phyloP scores from a whole-genome alignment of 2,329 filamentous ascomycete species.

The Colletotrichum euphorbiae region DNA sequence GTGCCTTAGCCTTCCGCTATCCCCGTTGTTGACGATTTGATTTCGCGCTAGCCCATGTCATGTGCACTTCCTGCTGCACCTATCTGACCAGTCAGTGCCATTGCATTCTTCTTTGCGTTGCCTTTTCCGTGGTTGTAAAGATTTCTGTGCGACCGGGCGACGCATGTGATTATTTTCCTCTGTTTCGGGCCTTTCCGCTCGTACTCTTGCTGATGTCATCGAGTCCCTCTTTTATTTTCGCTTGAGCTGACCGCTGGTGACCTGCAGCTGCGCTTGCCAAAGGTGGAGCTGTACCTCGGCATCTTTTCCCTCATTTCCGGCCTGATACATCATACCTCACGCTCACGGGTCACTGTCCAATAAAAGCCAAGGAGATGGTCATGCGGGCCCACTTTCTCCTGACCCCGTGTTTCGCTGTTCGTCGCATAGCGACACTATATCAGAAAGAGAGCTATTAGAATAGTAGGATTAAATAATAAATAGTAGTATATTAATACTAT shows the following conservation, averaged over 20 bases:
- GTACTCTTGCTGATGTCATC: constrained; percentile 36
- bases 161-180: constrained; percentile 33
- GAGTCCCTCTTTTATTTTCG: neutral
- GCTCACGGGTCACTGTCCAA: constrained; percentile 11
- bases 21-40: neutral
- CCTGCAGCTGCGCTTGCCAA: constrained; percentile 18
- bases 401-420: neutral
- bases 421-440: constrained; percentile 9
- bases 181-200: constrained; percentile 34
- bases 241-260: neutral
- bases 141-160: constrained; percentile 11
- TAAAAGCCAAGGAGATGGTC: constrained; percentile 22
- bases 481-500: too few species aligned
- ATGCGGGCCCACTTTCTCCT: neutral
- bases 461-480: too few species aligned
- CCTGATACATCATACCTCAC: too few species aligned
- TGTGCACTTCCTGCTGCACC: constrained; percentile 25
- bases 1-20: neutral
- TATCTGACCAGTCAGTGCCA: constrained; percentile 20
- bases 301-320: neutral
- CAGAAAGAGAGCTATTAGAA: too few species aligned
- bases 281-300: constrained; percentile 34
- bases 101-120: constrained; percentile 2
- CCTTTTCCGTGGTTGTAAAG: neutral
- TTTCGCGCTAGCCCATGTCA: constrained; percentile 28